Evolutionary conservation across 495 filamentous ascomycete genomes (phyloP).

Genomic region (Parathielavia hyrcaniae): DNA sequence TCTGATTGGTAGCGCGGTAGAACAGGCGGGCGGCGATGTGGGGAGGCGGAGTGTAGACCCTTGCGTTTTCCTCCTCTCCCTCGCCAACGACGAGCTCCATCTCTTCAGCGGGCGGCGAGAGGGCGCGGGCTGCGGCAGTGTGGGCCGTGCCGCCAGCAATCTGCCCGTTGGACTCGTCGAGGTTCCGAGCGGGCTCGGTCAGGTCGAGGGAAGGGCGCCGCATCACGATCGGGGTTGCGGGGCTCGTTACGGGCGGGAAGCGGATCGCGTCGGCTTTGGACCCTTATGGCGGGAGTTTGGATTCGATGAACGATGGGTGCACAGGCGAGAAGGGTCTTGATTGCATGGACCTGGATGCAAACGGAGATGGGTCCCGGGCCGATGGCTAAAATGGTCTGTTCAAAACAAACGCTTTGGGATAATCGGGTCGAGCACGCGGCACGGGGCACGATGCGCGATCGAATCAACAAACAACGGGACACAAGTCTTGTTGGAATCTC

Average conservation of each 20-base stretch:
- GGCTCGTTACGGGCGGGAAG: neutral
- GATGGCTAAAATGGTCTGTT: neutral
- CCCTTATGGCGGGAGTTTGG: slow-evolving; percentile 3
- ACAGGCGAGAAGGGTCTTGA: slow-evolving; percentile 6
- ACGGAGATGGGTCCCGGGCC: neutral
- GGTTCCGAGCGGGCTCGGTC: slow-evolving; percentile 40
- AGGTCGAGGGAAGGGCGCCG: slow-evolving; percentile 40
- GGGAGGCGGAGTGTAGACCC: slow-evolving; percentile 60
- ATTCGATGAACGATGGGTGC: slow-evolving; percentile 6
- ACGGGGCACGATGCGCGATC: neutral
- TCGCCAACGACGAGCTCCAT: slow-evolving; percentile 25
- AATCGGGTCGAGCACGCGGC: neutral
- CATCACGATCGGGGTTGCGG: slow-evolving; percentile 29
- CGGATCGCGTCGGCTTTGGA: neutral
- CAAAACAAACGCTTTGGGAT: neutral
- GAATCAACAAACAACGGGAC: neutral
- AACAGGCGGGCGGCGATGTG: slow-evolving; percentile 78
- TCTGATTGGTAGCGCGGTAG: slow-evolving; percentile 59
- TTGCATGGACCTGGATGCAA: slow-evolving; percentile 12
- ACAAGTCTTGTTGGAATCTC: neutral
- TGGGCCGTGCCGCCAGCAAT: slow-evolving; percentile 33
- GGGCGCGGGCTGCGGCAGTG: slow-evolving; percentile 31
- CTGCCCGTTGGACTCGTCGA: slow-evolving; percentile 40
- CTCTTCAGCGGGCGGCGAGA: slow-evolving; percentile 36
- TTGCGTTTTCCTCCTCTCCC: slow-evolving; percentile 28